phyloP scores from a whole-genome alignment of 495 filamentous ascomycete genomes.

The Sporormia fimetaria region DNA sequence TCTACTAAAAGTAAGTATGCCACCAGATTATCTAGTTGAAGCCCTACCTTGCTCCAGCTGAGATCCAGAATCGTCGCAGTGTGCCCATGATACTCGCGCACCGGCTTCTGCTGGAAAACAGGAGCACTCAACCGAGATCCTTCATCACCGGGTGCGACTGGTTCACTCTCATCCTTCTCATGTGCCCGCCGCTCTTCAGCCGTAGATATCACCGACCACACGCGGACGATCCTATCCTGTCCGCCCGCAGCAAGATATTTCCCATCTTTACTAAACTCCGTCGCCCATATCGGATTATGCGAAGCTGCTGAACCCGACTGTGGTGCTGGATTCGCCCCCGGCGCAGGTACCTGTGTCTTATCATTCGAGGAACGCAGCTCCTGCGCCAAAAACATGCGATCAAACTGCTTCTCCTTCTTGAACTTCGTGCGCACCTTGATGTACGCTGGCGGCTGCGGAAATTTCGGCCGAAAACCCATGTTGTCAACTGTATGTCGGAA shows the following conservation, averaged over 20 bases:
- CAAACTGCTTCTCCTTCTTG: constrained; percentile 75
- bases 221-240: constrained; percentile 71
- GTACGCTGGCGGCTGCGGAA: constrained; percentile 84
- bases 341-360: constrained; percentile 14
- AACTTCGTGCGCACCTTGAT: constrained; percentile 71
- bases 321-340: constrained; percentile 14
- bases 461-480: constrained; percentile 70
- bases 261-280: constrained; percentile 88
- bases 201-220: constrained; percentile 83
- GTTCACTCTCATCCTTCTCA: constrained; percentile 57
- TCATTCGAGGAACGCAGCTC: constrained; percentile 45
- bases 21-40: background rate
- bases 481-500: constrained; percentile 65
- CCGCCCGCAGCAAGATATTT: constrained; percentile 83
- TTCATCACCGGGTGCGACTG: constrained; percentile 38
- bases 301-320: constrained; percentile 18
- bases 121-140: constrained; percentile 62
- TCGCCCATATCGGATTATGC: constrained; percentile 68
- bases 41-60: constrained; percentile 83
- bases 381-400: constrained; percentile 82
- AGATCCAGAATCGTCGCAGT: constrained; percentile 79
- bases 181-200: constrained; percentile 62
- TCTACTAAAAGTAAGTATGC: constrained; percentile 37
- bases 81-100: constrained; percentile 74
- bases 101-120: constrained; percentile 71